Evolutionary conservation across 495 filamentous ascomycete species (phyloP), one percentile per base, ranked within the genome.

Genomic region (Penicillium cosmopolitanum): DNA sequence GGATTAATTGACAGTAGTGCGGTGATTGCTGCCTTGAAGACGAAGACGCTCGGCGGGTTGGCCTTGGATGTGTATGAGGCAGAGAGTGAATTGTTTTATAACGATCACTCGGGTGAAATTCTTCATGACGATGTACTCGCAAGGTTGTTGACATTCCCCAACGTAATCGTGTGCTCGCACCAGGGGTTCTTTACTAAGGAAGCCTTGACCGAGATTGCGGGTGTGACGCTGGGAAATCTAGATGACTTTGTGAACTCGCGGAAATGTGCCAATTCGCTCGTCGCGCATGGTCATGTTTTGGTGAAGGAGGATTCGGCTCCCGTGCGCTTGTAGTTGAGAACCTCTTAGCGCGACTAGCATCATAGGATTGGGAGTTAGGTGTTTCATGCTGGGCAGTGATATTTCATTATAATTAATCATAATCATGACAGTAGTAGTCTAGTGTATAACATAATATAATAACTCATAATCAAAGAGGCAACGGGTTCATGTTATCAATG

Each of bases 31-130:
- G 83, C 86, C 18, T 73, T 90, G 35, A 89, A 90, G 72, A 77
- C 65, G 2, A 72, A 78, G 11, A 78, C 78, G 5, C 72, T 97
- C 50, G 78, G 84, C 28, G 92, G 90, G 19, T 84, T 92, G 10
- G 90, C 90, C 46, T 69, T 96, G 42, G 93, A 97, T 74, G 93
- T 96, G 0, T 90, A 92, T 36, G 91, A 95, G 55, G 91, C 91
- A 1, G 93, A 97, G 66, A 78, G 60, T 53, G 78, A 53, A 68
- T 82, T 74, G 23, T 90, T 90, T 65, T 90, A 88, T 60, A 78
- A 82, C 53, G 86, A 90, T 58, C 85, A 86, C 57, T 86, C 83
- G 13, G 79, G 77, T 10, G 84, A 87, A 56, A 87, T 90, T 61
- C 88, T 90, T 64, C 74, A 89, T 42, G 87, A 90, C 62, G 87